A percentile compares a stretch with the other conserved stretches of the same genome.
Conservation (phyloP, 352 stramenopile species). For the Phytopythium kandeliae region DNA sequence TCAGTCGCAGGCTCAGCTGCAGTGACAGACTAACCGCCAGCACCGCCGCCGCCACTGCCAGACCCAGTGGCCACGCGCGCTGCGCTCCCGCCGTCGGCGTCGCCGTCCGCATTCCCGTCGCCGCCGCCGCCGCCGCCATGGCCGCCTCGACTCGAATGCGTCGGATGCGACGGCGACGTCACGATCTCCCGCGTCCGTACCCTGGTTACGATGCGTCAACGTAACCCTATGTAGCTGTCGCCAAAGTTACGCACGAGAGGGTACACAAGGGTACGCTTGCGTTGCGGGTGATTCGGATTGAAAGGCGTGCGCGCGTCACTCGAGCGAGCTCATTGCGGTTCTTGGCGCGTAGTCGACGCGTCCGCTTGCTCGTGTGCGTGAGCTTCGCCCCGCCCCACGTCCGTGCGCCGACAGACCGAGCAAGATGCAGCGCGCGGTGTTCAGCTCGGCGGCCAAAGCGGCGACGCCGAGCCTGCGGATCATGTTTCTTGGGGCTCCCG, state of each 20-base stretch:
- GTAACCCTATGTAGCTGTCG: too few species aligned
- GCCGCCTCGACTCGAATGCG: too few species aligned
- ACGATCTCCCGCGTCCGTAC: too few species aligned
- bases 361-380: too few species aligned
- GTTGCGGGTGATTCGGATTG: conserved; percentile 1
- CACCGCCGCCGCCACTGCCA: conserved; percentile 23
- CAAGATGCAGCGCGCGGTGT: conserved; percentile 2
- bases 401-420: neutral
- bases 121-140: too few species aligned
- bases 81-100: conserved; percentile 10
- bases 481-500: conserved; percentile 89
- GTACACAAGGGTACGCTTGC: neutral
- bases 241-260: too few species aligned
- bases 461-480: conserved; percentile 52
- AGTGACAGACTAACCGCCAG: conserved; percentile 26
- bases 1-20: conserved; percentile 10
- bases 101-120: too few species aligned
- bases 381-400: too few species aligned
- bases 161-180: too few species aligned
- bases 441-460: conserved; percentile 7
- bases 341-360: neutral
- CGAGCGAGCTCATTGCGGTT: neutral
- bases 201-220: too few species aligned
- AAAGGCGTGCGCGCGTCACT: neutral
- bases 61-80: conserved; percentile 21